Evolutionary conservation across 2,329 filamentous ascomycete species (phyloP).

Genomic region (Diaporthe caulivora): DNA sequence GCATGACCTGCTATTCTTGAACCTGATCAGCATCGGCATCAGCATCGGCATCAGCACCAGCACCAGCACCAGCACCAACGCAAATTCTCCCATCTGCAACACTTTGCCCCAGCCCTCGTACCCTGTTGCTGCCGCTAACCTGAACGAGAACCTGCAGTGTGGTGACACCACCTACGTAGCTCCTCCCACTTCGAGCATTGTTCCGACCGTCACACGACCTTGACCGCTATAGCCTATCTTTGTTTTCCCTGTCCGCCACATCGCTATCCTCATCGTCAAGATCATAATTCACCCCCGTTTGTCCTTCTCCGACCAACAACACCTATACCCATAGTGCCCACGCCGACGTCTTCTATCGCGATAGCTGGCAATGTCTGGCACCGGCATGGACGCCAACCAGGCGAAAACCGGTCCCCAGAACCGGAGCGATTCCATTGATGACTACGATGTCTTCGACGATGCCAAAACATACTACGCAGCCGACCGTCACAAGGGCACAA

Average conservation of each 20-base stretch:
- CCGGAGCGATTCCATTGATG: constrained; percentile 57
- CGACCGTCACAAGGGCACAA: constrained; percentile 62
- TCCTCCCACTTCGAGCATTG: background rate
- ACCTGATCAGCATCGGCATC: constrained; percentile 13
- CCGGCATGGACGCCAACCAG: constrained; percentile 30
- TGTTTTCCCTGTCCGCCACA: background rate
- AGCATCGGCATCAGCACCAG: constrained; percentile 17
- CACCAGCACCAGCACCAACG: constrained; percentile 1
- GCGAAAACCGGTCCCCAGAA: constrained; percentile 14
- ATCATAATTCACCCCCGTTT: background rate
- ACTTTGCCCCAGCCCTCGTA: background rate
- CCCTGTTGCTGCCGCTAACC: constrained; percentile 35
- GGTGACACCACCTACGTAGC: constrained; percentile 20
- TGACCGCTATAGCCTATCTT: constrained; percentile 24
- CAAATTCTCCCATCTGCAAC: background rate
- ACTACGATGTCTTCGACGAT: constrained; percentile 65
- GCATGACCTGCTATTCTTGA: constrained; percentile 7
- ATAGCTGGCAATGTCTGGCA: constrained; percentile 36
- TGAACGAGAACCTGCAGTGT: constrained; percentile 28
- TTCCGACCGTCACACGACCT: constrained; percentile 30
- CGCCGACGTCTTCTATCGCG: constrained; percentile 5
- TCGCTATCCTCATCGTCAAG: background rate
- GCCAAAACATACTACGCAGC: constrained; percentile 71
- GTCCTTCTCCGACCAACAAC: background rate
- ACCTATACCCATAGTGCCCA: background rate